Percentiles rank a stretch among this genome's conserved stretches.
Conservation (phyloP, 768 basidiomycete species). For the Tylopilus subfusipes region DNA sequence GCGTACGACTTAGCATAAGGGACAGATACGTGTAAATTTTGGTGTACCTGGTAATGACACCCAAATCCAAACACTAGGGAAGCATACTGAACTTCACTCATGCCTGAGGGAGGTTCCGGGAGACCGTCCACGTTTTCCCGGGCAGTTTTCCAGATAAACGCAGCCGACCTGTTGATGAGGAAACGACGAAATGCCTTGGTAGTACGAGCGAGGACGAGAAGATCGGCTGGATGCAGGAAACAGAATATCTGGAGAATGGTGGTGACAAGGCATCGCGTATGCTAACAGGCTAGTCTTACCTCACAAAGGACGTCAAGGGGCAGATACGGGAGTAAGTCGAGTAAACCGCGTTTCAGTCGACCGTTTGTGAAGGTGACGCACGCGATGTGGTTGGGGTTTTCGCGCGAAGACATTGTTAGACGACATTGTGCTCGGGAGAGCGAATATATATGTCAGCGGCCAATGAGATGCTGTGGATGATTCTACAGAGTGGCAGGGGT, state of each 20-base stretch:
- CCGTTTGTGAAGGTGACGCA: background rate
- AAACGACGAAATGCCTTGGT: slow-evolving; percentile 39
- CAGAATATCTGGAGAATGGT: slow-evolving; percentile 37
- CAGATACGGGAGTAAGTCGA: slow-evolving; percentile 35
- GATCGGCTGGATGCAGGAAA: slow-evolving; percentile 42
- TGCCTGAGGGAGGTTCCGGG: slow-evolving; percentile 44
- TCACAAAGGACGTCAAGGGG: slow-evolving; percentile 30
- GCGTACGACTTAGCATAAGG: background rate
- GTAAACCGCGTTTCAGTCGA: slow-evolving; percentile 16
- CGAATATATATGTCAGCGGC: slow-evolving; percentile 4
- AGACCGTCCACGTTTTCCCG: slow-evolving; percentile 37
- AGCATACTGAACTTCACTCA: slow-evolving; percentile 49
- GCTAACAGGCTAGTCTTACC: slow-evolving; percentile 3
- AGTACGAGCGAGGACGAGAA: slow-evolving; percentile 44
- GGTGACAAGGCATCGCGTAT: background rate
- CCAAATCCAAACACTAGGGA: slow-evolving; percentile 45
- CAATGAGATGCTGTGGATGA: background rate
- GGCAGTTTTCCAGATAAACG: slow-evolving; percentile 33
- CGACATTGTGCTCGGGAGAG: background rate
- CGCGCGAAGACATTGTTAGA: slow-evolving; percentile 9
- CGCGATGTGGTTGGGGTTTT: background rate
- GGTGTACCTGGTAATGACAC: slow-evolving; percentile 38
- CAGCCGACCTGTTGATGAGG: slow-evolving; percentile 32
- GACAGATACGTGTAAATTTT: background rate
- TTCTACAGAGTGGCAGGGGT: background rate